These are phyloP conservation scores for Leishmania tropica DNA, from an alignment of 208 protist genomes.

Conservation along the genomic window DNA sequence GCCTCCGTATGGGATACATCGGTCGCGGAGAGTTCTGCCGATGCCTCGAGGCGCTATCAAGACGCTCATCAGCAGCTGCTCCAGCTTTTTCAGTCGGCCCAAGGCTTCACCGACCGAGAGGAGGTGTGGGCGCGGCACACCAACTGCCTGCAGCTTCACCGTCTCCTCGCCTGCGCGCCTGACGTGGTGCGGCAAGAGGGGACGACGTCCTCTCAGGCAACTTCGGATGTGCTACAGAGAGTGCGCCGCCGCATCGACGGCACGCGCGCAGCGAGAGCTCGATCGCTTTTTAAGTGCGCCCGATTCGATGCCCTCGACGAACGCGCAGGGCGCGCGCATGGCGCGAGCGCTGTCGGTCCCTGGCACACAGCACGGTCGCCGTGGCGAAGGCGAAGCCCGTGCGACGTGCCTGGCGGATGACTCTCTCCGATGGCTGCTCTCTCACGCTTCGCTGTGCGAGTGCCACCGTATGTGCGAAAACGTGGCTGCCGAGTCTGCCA, in stretches of 20 bases:
- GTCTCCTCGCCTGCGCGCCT: neutral
- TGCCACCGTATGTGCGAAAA: constrained; percentile 8
- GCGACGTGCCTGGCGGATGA: neutral
- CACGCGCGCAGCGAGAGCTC: constrained; percentile 3
- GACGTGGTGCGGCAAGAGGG: neutral
- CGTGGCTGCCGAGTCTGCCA: neutral
- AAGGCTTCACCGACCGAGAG: neutral
- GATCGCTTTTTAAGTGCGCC: neutral
- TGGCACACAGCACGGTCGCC: neutral
- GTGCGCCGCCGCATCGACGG: neutral
- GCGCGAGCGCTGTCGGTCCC: neutral
- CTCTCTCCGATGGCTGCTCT: constrained; percentile 25
- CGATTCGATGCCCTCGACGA: neutral
- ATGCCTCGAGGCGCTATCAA: neutral
- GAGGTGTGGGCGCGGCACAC: neutral
- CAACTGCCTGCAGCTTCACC: neutral
- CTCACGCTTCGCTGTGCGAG: constrained; percentile 13
- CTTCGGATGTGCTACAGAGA: neutral
- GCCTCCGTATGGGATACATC: constrained; percentile 10
- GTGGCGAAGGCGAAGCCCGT: neutral
- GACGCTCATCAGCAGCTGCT: neutral
- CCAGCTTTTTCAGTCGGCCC: neutral
- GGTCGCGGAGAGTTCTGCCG: neutral
- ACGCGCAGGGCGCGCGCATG: neutral
- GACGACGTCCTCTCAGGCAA: neutral